Conservation (phyloP, 2,329 filamentous ascomycete species). For the Diaporthe sp. region DNA sequence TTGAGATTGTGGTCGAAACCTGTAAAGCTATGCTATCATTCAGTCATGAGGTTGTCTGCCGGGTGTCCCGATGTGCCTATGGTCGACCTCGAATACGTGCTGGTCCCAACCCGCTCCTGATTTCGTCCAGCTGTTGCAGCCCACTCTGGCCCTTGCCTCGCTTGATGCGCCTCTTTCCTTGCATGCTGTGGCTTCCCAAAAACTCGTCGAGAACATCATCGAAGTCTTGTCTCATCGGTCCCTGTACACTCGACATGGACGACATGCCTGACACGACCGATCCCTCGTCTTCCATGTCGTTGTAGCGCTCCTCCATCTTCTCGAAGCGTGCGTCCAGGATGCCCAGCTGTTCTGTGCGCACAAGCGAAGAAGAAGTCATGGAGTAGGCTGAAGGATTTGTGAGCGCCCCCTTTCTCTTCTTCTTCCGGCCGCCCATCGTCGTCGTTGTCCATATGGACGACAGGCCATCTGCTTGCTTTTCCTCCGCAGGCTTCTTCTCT, state of each 20-base stretch:
- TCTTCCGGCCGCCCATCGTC: slow-evolving; percentile 82
- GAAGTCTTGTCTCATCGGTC: slow-evolving; percentile 82
- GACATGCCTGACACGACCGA: slow-evolving; percentile 71
- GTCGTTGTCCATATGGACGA: slow-evolving; percentile 81
- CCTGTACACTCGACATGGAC: slow-evolving; percentile 75
- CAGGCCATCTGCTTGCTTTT: slow-evolving; percentile 73
- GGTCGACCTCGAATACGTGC: slow-evolving; percentile 66
- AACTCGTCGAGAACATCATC: slow-evolving; percentile 95
- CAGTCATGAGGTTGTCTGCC: slow-evolving; percentile 20
- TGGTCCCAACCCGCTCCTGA: slow-evolving; percentile 83
- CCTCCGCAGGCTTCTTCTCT: slow-evolving; percentile 53
- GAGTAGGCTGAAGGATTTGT: slow-evolving; percentile 92
- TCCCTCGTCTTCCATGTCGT: slow-evolving; percentile 61
- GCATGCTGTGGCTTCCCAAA: slow-evolving; percentile 78
- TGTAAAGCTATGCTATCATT: slow-evolving; percentile 26
- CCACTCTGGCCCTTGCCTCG: slow-evolving; percentile 86
- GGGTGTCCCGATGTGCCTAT: background rate
- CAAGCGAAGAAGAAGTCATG: slow-evolving; percentile 97
- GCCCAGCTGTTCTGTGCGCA: slow-evolving; percentile 87
- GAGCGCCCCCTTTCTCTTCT: slow-evolving; percentile 95
- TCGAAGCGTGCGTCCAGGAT: slow-evolving; percentile 93
- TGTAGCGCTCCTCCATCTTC: slow-evolving; percentile 84
- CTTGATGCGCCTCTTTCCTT: slow-evolving; percentile 81
- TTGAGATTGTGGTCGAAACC: slow-evolving; percentile 6
- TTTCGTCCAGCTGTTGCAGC: slow-evolving; percentile 90